Base-by-base conservation (phyloP, 257 asterid species). In the Gentiana straminea region DNA sequence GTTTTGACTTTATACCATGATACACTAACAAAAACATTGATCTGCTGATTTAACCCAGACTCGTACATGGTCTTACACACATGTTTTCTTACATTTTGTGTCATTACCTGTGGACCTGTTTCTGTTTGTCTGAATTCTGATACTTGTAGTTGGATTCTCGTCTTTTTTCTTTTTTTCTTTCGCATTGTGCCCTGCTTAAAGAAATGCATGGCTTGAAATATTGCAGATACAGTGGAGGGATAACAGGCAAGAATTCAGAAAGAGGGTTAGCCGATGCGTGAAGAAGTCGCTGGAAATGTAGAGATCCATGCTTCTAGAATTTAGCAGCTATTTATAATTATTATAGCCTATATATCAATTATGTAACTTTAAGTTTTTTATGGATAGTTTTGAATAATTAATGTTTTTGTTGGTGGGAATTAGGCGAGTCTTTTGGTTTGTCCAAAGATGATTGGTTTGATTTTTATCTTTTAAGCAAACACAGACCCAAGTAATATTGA, bases 221-320 rank as follows among this genome's bases (percentile, higher is more conserved):
- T 39, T 72, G 79, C 87, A 90, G 98, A 90, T 77, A 61, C 94
- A 84, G 71, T 90, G 96, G 94, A 82, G 96, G 72, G 98, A 84
- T 13, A 82, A 54, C 4, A 82, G 89, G 73, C 94, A 84, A 33
- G 81, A 80, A 12, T 89, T 89, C 85, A 86, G 73, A 84, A 86
- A 84, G 77, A 89, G 76, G 75, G 97, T 89, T 33, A 70, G 94
- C 72, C 88, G 94, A 24, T 89, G 97, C 37, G 97, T 89, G 63
- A 80, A 95, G 72, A 75, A 79, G 57, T 89, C 97, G 3, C 95
- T 86, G 64, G 97, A 89, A 60, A 78, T 79, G 86, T 50, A 80
- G 63, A 84, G 66, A 79, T 52, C 5, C 44, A 12, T 62, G 45
- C 24, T 0, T 24, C 24, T 24, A 24, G 24, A 24, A 24, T 24